A percentile compares a stretch with the other conserved stretches of the same genome.
phyloP scores from a whole-genome alignment of 805 yeast genomes.

The Ogataea ramenticola region DNA sequence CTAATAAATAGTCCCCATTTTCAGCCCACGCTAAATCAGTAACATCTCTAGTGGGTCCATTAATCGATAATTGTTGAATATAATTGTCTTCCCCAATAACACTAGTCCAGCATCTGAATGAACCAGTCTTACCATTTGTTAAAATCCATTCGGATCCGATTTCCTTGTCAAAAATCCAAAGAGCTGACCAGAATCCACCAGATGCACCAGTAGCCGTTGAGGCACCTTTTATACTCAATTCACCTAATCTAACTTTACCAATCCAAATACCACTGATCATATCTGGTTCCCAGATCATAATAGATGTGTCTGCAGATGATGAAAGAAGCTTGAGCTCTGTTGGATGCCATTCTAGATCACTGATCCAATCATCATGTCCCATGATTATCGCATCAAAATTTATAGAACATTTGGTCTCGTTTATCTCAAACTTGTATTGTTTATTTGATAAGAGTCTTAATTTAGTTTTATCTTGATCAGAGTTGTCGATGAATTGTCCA shows the following conservation, averaged over 20 bases:
- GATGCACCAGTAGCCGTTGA: constrained; percentile 96
- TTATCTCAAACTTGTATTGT: constrained; percentile 51
- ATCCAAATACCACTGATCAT: constrained; percentile 84
- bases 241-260: constrained; percentile 76
- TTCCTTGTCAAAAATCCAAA: constrained; percentile 54
- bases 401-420: constrained; percentile 40
- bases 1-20: constrained; percentile 56
- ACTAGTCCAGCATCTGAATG: constrained; percentile 69
- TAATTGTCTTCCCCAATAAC: constrained; percentile 7
- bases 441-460: constrained; percentile 60
- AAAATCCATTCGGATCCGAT: constrained; percentile 43
- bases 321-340: constrained; percentile 57
- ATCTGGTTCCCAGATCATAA: constrained; percentile 94
- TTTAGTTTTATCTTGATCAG: constrained; percentile 46
- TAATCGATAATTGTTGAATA: constrained; percentile 43
- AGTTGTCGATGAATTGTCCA: constrained; percentile 47
- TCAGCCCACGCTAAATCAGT: constrained; percentile 77
- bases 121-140: constrained; percentile 88
- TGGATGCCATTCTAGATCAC: constrained; percentile 78
- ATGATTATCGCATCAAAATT: constrained; percentile 87
- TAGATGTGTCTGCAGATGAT: constrained; percentile 86
- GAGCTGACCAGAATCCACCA: constrained; percentile 54
- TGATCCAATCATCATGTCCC: constrained; percentile 99
- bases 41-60: constrained; percentile 70
- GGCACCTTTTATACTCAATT: constrained; percentile 91